Evolutionary conservation across 176 grass and related monocot species (phyloP).

Genomic region (Rhynchospora tenuis): DNA sequence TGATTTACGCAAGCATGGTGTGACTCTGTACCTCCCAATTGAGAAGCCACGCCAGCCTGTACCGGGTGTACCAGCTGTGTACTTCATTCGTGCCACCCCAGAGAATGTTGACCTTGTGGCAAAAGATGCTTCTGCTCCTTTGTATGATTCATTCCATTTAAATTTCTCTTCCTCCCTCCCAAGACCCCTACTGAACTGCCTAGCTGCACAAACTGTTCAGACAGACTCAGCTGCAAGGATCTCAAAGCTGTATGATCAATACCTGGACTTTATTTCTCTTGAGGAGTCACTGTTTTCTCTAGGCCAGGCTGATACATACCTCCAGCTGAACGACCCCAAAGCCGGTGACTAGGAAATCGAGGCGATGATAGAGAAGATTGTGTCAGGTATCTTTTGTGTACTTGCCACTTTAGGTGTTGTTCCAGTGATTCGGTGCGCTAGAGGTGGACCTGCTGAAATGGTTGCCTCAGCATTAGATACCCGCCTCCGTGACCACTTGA

Average conservation of each 20-base stretch:
- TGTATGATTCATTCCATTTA: constrained; percentile 79
- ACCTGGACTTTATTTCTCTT: constrained; percentile 86
- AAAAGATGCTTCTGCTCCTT: constrained; percentile 60
- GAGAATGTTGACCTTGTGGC: constrained; percentile 70
- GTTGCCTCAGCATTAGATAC: constrained; percentile 57
- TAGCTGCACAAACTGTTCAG: constrained; percentile 50
- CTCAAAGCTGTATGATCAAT: constrained; percentile 71
- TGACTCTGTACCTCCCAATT: constrained; percentile 75
- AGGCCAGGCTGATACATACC: constrained; percentile 61
- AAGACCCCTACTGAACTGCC: constrained; percentile 61
- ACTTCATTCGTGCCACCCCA: constrained; percentile 69
- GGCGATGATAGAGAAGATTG: constrained; percentile 52
- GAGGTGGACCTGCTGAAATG: constrained; percentile 83
- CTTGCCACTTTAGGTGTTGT: constrained; percentile 62
- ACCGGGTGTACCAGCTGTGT: constrained; percentile 66
- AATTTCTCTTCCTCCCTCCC: constrained; percentile 91
- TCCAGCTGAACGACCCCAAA: constrained; percentile 78
- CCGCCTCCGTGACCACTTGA: constrained; percentile 67
- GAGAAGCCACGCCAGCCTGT: constrained; percentile 69
- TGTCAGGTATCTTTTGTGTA: constrained; percentile 68
- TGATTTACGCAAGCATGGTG: constrained; percentile 74
- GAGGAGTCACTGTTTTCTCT: constrained; percentile 89
- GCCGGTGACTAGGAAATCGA: constrained; percentile 69
- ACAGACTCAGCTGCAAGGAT: constrained; percentile 40
- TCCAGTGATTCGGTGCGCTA: constrained; percentile 71